Conservation (phyloP, 441 rosid genomes). For the Pelargonium cotyledonis region DNA sequence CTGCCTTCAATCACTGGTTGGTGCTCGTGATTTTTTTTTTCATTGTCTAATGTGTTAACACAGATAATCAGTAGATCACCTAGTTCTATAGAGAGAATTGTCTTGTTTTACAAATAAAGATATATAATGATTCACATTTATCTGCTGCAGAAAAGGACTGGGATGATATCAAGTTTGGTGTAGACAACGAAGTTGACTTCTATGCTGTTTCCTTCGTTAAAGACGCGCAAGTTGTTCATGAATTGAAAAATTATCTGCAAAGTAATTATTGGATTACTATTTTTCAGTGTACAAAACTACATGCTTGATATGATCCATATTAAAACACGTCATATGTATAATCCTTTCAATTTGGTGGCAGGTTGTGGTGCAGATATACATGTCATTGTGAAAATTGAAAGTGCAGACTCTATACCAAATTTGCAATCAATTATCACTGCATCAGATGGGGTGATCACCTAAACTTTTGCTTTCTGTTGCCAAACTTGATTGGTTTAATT, state of each 20-base stretch:
- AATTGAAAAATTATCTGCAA: conserved; percentile 79
- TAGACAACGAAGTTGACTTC: conserved; percentile 85
- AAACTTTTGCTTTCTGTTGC: conserved; percentile 18
- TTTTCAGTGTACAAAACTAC: neutral
- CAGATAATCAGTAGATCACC: neutral
- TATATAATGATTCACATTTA: conserved; percentile 11
- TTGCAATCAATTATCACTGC: conserved; percentile 92
- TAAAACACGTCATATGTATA: neutral
- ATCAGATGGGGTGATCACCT: conserved; percentile 82
- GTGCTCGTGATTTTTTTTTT: conserved; percentile 11
- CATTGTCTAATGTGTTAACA: neutral
- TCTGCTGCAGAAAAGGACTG: conserved; percentile 78
- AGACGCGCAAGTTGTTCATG: conserved; percentile 97
- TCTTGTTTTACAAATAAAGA: conserved; percentile 8
- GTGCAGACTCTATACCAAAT: conserved; percentile 97
- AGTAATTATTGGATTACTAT: conserved; percentile 31
- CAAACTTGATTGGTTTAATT: conserved; percentile 12
- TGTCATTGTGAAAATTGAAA: conserved; percentile 88
- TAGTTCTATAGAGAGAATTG: neutral
- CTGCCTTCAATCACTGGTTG: conserved; percentile 94
- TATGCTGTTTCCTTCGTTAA: conserved; percentile 96
- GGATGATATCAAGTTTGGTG: conserved; percentile 98
- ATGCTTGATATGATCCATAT: neutral
- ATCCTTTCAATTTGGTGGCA: conserved; percentile 31
- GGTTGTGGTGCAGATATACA: conserved; percentile 87